Evolutionary conservation across 2,329 filamentous ascomycete species (phyloP), one percentile per base, ranked within the genome.

Genomic region (Pseudocercospora eumusae): DNA sequence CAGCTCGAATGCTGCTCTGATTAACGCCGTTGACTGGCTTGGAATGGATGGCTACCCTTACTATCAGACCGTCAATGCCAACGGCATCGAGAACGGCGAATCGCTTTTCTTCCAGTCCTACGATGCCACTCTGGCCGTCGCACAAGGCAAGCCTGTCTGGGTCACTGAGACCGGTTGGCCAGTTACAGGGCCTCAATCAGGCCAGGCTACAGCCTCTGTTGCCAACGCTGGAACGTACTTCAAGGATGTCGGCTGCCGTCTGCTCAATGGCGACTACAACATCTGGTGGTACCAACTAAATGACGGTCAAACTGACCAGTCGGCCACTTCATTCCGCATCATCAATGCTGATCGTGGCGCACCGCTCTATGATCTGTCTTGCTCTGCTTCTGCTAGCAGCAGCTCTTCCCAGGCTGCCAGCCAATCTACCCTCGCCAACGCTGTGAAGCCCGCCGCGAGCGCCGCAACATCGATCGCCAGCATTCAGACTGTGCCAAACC

Each of bases 91-190:
- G 0, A 82, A 87, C 66, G 87, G 83, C 70, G 84, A 85, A 70
- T 70, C 75, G n/a, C 84, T 92, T 56, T 95, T 96, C 81, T 80
- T 87, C 72, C 81, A 83, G 13, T 87, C 90, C 13, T 80, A 89
- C 42, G 76, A 81, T 47, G 81, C 83, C 62, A 90, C 88, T 31
- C 76, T 83, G 64, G 77, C 74, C n/a, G 87, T 81, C 50, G 82
- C 85, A 45, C 80, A 82, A 36, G 84, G 84, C 73, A 93, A 92
- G 82, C 81, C 85, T 21, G 84, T 96, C 69, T 95, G 91, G 90
- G 84, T 96, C 64, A 95, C 92, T 25, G 92, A 96, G 82, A 93
- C 91, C 13, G 92, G 92, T 67, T 93, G 90, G 86, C 92, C 92
- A 56, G 85, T 92, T 58, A 86, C 82, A 70, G 92, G 92, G 59